A percentile compares a stretch with the other conserved stretches of the same genome.
These are phyloP conservation scores for Lagenidium giganteum DNA, from an alignment of 352 stramenopile genomes.

Conservation along the genomic window DNA sequence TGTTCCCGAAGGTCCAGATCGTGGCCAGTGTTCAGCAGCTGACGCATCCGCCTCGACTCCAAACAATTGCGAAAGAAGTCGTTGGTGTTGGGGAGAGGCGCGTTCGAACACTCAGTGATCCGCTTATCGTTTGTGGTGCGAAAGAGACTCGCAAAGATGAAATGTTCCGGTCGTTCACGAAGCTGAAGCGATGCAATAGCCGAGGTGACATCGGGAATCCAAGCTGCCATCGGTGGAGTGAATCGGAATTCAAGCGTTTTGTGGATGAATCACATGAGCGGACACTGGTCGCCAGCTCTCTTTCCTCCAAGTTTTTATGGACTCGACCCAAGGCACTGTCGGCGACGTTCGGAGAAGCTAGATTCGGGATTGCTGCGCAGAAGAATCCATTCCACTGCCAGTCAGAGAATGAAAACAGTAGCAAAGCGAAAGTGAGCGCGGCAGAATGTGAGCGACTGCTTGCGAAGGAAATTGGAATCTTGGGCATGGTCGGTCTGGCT, in stretches of 20 bases:
- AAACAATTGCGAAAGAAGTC: slow-evolving; percentile 31
- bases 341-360: slow-evolving; percentile 48
- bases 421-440: slow-evolving; percentile 2
- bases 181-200: slow-evolving; percentile 71
- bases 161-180: slow-evolving; percentile 25
- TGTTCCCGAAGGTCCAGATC: slow-evolving; percentile 86
- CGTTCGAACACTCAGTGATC: slow-evolving; percentile 49
- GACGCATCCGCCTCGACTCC: slow-evolving; percentile 58
- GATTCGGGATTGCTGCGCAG: slow-evolving; percentile 41
- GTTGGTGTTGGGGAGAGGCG: slow-evolving; percentile 21
- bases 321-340: slow-evolving; percentile 51
- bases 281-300: too few relatives aligned
- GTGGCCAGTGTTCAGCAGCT: slow-evolving; percentile 75
- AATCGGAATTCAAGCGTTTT: slow-evolving; percentile 67
- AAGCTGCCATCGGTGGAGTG: slow-evolving; percentile 67
- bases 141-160: slow-evolving; percentile 25
- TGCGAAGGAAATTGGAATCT: slow-evolving; percentile 42
- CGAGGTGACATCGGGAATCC: slow-evolving; percentile 57
- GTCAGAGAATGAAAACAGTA: slow-evolving; percentile 1
- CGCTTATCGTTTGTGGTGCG: slow-evolving; percentile 32
- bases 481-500: slow-evolving; percentile 53
- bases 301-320: slow-evolving; percentile 19
- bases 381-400: slow-evolving; percentile 39
- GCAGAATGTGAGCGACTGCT: slow-evolving; percentile 21
- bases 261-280: slow-evolving; percentile 60